Conservation (phyloP, 1,139 yeast genomes). For the Geotrichum restrictum region DNA sequence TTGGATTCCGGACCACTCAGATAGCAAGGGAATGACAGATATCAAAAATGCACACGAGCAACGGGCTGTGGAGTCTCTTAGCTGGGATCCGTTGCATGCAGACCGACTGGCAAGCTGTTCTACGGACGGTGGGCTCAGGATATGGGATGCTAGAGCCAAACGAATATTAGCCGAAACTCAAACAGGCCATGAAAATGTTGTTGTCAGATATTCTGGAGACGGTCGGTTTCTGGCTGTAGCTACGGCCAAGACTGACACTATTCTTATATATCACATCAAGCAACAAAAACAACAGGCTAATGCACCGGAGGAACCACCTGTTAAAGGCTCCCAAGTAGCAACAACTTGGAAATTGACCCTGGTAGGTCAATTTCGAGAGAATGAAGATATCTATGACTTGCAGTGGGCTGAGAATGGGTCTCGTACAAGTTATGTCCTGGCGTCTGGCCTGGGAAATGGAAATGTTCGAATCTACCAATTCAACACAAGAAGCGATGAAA, state of each 20-base stretch:
- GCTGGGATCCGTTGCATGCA: constrained; percentile 60
- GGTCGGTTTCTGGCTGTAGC: constrained; percentile 52
- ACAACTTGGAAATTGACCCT: constrained; percentile 21
- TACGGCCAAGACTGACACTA: constrained; percentile 37
- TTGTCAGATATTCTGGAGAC: constrained; percentile 48
- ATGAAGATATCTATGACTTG: constrained; percentile 41
- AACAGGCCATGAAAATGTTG: constrained; percentile 38
- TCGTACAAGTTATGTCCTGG: constrained; percentile 26
- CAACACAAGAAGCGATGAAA: constrained; percentile 14
- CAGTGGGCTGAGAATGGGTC: constrained; percentile 35
- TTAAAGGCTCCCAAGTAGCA: constrained; percentile 4
- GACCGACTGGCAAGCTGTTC: constrained; percentile 57
- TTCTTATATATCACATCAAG: constrained; percentile 23
- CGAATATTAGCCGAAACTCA: constrained; percentile 40
- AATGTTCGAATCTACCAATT: constrained; percentile 32
- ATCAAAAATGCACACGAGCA: constrained; percentile 22
- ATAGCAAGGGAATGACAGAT: constrained; percentile 27
- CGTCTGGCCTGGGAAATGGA: constrained; percentile 39
- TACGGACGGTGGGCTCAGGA: constrained; percentile 48
- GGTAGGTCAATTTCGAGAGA: constrained; percentile 25
- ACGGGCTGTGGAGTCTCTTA: constrained; percentile 43
- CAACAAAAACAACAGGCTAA: background rate
- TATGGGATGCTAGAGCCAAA: constrained; percentile 54
- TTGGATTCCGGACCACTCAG: constrained; percentile 33
- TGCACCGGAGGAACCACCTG: background rate